These are phyloP conservation scores for Annulohypoxylon truncatum DNA, from an alignment of 2,329 filamentous ascomycete species.

Conservation along the genomic window DNA sequence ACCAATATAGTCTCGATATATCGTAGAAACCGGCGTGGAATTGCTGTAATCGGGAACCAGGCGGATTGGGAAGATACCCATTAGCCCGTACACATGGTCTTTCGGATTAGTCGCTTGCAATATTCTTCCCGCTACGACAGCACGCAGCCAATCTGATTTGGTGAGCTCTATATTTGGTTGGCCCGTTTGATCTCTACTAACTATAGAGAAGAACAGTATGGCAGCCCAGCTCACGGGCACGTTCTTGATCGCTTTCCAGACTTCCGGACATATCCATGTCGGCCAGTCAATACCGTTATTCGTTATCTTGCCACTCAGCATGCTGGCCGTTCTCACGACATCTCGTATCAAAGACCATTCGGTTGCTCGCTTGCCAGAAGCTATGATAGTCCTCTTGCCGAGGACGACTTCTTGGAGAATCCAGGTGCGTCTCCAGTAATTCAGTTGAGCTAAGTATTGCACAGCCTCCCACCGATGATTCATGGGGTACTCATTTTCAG, in stretches of 20 bases:
- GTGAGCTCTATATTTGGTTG: background rate
- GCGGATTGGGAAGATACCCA: constrained; percentile 1
- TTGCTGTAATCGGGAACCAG: constrained; percentile 1
- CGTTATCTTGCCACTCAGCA: background rate
- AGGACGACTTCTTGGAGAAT: constrained; percentile 8
- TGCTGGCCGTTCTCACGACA: background rate
- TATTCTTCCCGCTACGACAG: background rate
- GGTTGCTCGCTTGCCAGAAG: background rate
- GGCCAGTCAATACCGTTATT: background rate
- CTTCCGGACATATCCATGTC: background rate
- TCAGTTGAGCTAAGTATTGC: background rate
- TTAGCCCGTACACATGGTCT: constrained; percentile 7
- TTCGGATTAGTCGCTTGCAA: constrained; percentile 9
- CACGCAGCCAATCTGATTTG: background rate
- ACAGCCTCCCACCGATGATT: background rate
- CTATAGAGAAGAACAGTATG: background rate
- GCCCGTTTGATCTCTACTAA: background rate
- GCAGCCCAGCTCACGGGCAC: background rate
- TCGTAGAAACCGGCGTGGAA: background rate
- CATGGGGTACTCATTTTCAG: background rate
- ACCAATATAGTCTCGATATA: background rate
- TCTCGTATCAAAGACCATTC: background rate
- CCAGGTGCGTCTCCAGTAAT: constrained; percentile 5
- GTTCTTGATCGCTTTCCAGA: constrained; percentile 5
- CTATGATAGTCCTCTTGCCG: background rate